Conservation (phyloP, 2,329 filamentous ascomycete genomes). For the Penicillium sp. region DNA sequence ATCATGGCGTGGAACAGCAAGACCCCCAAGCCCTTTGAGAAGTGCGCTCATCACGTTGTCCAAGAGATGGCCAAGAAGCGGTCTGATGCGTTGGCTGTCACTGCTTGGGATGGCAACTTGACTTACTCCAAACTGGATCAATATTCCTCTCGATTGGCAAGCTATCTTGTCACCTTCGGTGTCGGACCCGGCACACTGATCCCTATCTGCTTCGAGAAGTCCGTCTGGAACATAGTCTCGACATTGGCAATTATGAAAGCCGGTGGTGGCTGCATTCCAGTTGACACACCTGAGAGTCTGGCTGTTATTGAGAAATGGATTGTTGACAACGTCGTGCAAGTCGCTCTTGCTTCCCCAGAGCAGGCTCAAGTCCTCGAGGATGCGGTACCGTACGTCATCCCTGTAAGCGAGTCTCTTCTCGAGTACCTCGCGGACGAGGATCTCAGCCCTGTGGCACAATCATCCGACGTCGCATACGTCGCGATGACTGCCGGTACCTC, state of each 20-base stretch:
- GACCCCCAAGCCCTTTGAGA: slow-evolving; percentile 21
- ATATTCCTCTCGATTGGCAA: slow-evolving; percentile 32
- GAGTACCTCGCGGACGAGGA: slow-evolving; percentile 29
- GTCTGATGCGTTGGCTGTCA: slow-evolving; percentile 29
- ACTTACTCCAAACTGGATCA: slow-evolving; percentile 35
- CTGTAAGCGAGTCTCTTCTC: slow-evolving; percentile 34
- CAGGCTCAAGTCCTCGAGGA: slow-evolving; percentile 42
- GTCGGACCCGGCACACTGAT: slow-evolving; percentile 28
- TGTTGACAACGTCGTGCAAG: slow-evolving; percentile 38
- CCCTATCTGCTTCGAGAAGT: slow-evolving; percentile 29
- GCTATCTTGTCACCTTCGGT: slow-evolving; percentile 29
- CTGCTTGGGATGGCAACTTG: slow-evolving; percentile 33
- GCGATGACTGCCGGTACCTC: slow-evolving; percentile 36
- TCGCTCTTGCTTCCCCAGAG: slow-evolving; percentile 40
- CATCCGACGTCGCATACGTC: slow-evolving; percentile 31
- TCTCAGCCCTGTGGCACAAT: neutral
- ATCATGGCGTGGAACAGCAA: slow-evolving; percentile 32
- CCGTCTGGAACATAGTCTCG: slow-evolving; percentile 30
- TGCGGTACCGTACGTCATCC: slow-evolving; percentile 40
- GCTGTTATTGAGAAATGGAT: slow-evolving; percentile 38
- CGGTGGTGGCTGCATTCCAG: slow-evolving; percentile 33
- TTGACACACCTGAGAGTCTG: slow-evolving; percentile 35
- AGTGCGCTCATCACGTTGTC: slow-evolving; percentile 30
- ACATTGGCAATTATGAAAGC: slow-evolving; percentile 31
- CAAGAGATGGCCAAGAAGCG: slow-evolving; percentile 22